Evolutionary conservation across 306 rosid species (phyloP), one percentile per base, ranked within the genome.

Genomic region (Alnus glutinosa): DNA sequence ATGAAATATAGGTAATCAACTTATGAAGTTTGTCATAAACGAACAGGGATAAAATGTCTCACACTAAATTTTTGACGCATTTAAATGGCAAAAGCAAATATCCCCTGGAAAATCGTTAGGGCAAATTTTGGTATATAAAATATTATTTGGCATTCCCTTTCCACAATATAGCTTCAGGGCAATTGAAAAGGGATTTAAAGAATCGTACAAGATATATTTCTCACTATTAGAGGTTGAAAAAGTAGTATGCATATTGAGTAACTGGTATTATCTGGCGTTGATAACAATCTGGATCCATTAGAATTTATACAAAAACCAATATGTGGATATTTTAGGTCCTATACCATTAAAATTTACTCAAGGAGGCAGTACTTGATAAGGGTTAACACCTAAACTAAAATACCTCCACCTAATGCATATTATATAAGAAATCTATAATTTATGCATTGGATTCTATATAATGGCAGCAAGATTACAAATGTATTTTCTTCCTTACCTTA

Each of bases 1-100:
- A 44, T 39, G 28, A 10, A 86, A 42, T 52, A 59, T 49, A 62
- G 80, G 77, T 42, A 61, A 61, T 79, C 19, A 47, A 36, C 48
- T 36, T 28, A n/a, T 68, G 46, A 48, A n/a, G 62, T n/a, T 55
- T 16, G 52, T 52, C 55, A 34, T 12, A 54, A 37, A 9, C 15
- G 48, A 69, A 8, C 23, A 55, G 16, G 46, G 8, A 42, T 4
- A 39, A 39, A 39, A 39, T 3, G 44, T 39, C 44, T 39, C 44
- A 4, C 6, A 39, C 0, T 39, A 42, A 42, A 7, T 1, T 42
- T 42, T 42, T 42, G 7, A 6, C 46, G 46, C 6, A 42, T 52
- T 54, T 68, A 9, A 68, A 8, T 51, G 69, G 47, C 1, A 69
- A 69, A 9, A 0, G 9, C n/a, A 16, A 58, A 58, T 8, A 58